Percentiles rank a stretch among this genome's conserved stretches.
Evolutionary conservation across 352 stramenopile species (phyloP).

Genomic region (Phytopythium aichiense): DNA sequence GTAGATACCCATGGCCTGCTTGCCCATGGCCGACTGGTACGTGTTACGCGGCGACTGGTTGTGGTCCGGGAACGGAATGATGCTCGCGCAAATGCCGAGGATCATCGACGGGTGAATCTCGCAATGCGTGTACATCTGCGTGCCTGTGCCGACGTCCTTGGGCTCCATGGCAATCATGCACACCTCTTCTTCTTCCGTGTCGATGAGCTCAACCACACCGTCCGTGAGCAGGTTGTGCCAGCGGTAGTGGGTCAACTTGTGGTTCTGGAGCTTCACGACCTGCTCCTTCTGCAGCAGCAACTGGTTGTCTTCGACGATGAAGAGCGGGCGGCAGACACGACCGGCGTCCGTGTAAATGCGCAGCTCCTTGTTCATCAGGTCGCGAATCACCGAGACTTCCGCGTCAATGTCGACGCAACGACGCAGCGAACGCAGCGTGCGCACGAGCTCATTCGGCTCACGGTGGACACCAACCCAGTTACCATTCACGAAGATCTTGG

Average conservation of each 20-base stretch:
- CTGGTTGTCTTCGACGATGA: slow-evolving; percentile 97
- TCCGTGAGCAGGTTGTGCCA: slow-evolving; percentile 90
- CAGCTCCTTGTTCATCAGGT: slow-evolving; percentile 98
- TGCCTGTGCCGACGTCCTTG: slow-evolving; percentile 87
- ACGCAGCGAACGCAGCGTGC: slow-evolving; percentile 93
- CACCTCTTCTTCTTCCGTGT: slow-evolving; percentile 99
- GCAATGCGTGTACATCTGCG: slow-evolving; percentile 98
- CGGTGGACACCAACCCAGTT: slow-evolving; percentile 99
- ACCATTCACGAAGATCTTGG: slow-evolving; percentile 99
- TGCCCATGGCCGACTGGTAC: slow-evolving; percentile 99
- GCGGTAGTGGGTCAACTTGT: slow-evolving; percentile 87
- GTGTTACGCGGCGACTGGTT: slow-evolving; percentile 99
- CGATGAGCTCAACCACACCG: slow-evolving; percentile 97
- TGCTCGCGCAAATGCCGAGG: slow-evolving; percentile 98
- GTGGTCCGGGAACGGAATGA: slow-evolving; percentile 99
- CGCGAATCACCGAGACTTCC: slow-evolving; percentile 97
- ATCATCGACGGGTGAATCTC: slow-evolving; percentile 99
- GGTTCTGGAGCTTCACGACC: slow-evolving; percentile 93
- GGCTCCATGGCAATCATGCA: slow-evolving; percentile 99
- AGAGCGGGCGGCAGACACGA: slow-evolving; percentile 97
- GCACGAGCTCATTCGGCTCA: slow-evolving; percentile 95
- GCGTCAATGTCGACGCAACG: slow-evolving; percentile 98
- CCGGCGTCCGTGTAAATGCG: slow-evolving; percentile 99
- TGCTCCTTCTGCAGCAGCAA: slow-evolving; percentile 97
- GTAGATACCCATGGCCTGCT: slow-evolving; percentile 99